Evolutionary conservation across 345 rosid species (phyloP).

Genomic region (Hypericum perforatum): DNA sequence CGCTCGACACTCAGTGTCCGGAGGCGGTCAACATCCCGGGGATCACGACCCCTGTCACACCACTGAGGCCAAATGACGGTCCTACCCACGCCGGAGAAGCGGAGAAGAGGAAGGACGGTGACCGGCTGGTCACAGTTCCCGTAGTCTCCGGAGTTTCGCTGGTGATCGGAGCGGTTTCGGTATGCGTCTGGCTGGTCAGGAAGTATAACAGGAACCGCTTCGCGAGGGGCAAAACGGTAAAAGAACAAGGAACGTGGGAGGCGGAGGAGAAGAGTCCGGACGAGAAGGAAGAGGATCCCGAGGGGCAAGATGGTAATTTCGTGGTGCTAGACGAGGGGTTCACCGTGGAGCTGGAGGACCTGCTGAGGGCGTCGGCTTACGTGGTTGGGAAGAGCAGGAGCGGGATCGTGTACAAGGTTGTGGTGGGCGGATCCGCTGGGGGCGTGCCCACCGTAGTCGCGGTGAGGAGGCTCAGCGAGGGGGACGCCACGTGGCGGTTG

Average conservation of each 20-base stretch:
- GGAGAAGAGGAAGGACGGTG: slow-evolving; percentile 15
- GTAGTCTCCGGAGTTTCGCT: slow-evolving; percentile 53
- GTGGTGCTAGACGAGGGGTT: slow-evolving; percentile 70
- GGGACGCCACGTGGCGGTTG: slow-evolving; percentile 54
- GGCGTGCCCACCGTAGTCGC: slow-evolving; percentile 50
- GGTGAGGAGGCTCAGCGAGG: slow-evolving; percentile 75
- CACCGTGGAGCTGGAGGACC: slow-evolving; percentile 66
- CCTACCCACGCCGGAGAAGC: slow-evolving; percentile 19
- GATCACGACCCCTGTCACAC: slow-evolving; percentile 38
- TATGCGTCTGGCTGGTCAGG: slow-evolving; percentile 51
- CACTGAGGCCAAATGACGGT: slow-evolving; percentile 24
- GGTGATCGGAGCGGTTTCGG: slow-evolving; percentile 49
- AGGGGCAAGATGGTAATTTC: slow-evolving; percentile 58
- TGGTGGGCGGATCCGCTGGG: slow-evolving; percentile 42
- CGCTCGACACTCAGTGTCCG: slow-evolving; percentile 51
- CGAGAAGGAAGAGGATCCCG: slow-evolving; percentile 17
- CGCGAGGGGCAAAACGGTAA: slow-evolving; percentile 26
- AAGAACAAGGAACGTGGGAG: slow-evolving; percentile 9
- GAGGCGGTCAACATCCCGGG: slow-evolving; percentile 37
- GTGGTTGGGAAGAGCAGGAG: slow-evolving; percentile 84
- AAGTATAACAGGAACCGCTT: slow-evolving; percentile 22
- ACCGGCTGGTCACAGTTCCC: slow-evolving; percentile 42
- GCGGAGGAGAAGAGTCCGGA: not conserved
- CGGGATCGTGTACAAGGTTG: slow-evolving; percentile 86
- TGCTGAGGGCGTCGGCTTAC: slow-evolving; percentile 89